Percentiles rank a stretch among this genome's conserved stretches.
Conservation (phyloP, 2,329 filamentous ascomycete species). For the Trichoderma sp. region DNA sequence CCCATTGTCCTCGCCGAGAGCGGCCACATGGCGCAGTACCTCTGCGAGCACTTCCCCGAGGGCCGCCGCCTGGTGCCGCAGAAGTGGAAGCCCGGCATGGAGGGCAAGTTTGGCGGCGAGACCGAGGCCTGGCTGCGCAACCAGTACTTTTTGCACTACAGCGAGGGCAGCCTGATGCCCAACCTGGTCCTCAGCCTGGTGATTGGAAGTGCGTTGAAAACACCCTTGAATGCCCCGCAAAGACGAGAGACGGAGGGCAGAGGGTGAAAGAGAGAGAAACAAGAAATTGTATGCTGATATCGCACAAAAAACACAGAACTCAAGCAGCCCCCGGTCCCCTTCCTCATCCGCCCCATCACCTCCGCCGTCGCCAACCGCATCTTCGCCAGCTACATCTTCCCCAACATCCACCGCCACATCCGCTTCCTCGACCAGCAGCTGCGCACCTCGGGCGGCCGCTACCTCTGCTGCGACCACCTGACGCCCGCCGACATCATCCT, state of each 20-base stretch:
- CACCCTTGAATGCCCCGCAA: neutral
- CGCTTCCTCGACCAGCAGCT: conserved; percentile 55
- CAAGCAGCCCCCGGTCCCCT: conserved; percentile 52
- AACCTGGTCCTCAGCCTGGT: conserved; percentile 67
- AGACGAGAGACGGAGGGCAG: neutral
- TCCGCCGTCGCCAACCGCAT: conserved; percentile 47
- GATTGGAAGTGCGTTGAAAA: conserved; percentile 48
- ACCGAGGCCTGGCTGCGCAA: conserved; percentile 62
- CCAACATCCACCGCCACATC: conserved; percentile 53
- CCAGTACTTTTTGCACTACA: conserved; percentile 77
- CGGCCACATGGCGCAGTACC: conserved; percentile 77
- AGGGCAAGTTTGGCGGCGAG: conserved; percentile 61
- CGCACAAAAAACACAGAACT: conserved; percentile 41
- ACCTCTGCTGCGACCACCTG: conserved; percentile 53
- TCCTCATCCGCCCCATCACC: conserved; percentile 57
- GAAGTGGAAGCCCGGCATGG: conserved; percentile 60
- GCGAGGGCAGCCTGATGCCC: conserved; percentile 81
- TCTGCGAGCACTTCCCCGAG: conserved; percentile 64
- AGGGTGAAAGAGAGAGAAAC: neutral
- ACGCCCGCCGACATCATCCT: conserved; percentile 58
- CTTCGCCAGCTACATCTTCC: conserved; percentile 48
- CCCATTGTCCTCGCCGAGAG: conserved; percentile 76
- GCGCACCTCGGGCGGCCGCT: conserved; percentile 48
- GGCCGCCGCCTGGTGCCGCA: conserved; percentile 53
- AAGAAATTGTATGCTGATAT: neutral